Evolutionary conservation across 2,329 filamentous ascomycete species (phyloP).

Genomic region (Cladosporium cucumerinum): DNA sequence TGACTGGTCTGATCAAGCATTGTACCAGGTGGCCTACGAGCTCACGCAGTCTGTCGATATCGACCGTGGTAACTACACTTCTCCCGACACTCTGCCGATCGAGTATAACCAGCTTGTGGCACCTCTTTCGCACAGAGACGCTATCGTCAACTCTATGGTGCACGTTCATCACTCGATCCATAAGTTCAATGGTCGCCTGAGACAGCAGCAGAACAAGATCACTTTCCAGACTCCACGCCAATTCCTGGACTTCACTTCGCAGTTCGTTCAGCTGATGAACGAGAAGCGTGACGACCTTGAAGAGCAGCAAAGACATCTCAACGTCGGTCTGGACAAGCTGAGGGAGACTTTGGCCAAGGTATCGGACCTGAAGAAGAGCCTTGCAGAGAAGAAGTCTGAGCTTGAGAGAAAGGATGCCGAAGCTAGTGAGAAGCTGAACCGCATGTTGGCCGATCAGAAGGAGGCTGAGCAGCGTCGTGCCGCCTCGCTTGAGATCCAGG

Average conservation of each 20-base stretch:
- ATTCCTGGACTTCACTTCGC: conserved; percentile 95
- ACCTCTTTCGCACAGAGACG: conserved; percentile 84
- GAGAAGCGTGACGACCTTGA: conserved; percentile 98
- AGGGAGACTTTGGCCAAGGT: conserved; percentile 97
- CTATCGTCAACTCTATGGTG: conserved; percentile 97
- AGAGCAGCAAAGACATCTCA: conserved; percentile 96
- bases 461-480: conserved; percentile 90
- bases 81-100: conserved; percentile 87
- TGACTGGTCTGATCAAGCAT: conserved; percentile 97
- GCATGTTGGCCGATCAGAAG: conserved; percentile 93
- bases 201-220: conserved; percentile 85
- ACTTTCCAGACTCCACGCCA: conserved; percentile 95
- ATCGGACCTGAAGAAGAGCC: conserved; percentile 79
- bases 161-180: conserved; percentile 96
- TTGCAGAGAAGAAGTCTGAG: conserved; percentile 91
- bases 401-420: conserved; percentile 91
- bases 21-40: conserved; percentile 96
- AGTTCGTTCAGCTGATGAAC: conserved; percentile 95
- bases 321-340: conserved; percentile 95
- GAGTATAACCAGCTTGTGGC: conserved; percentile 82
- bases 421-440: conserved; percentile 94
- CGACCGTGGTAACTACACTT: conserved; percentile 78
- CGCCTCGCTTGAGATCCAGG: conserved; percentile 84
- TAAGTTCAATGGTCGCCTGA: conserved; percentile 79
- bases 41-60: conserved; percentile 95